phyloP scores from a whole-genome alignment of 805 yeast species.

The Saccharomycopsis javanensis region DNA sequence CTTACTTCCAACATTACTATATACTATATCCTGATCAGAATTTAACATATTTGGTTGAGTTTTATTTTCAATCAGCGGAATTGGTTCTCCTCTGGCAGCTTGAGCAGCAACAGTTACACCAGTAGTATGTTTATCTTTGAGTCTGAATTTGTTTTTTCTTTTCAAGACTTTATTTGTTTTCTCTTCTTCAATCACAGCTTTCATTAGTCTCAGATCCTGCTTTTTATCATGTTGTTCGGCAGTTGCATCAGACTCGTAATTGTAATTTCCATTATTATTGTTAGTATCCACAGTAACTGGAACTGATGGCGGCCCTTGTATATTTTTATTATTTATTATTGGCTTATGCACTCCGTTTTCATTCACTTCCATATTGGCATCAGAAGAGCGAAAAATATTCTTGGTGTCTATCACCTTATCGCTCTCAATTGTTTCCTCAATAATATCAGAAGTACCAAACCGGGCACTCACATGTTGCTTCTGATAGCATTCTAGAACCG shows the following conservation, averaged over 20 bases:
- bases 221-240: neutral
- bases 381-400: neutral
- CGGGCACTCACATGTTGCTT: neutral
- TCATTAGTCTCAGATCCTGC: neutral
- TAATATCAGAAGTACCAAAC: neutral
- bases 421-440: neutral
- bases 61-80: neutral
- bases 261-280: neutral
- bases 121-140: neutral
- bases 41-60: neutral
- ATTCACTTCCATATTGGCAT: neutral
- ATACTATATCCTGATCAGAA: neutral
- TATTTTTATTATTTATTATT: neutral
- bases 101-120: neutral
- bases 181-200: neutral
- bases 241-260: no score
- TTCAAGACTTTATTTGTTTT: neutral
- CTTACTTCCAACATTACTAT: neutral
- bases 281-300: neutral
- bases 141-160: neutral
- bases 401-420: neutral
- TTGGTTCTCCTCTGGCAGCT: neutral
- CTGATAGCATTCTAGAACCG: neutral
- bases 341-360: neutral
- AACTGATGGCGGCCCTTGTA: neutral